Evolutionary conservation across 176 grass and related monocot species (phyloP), one percentile per base, ranked within the genome.

Genomic region (Coix lacrymajobi): DNA sequence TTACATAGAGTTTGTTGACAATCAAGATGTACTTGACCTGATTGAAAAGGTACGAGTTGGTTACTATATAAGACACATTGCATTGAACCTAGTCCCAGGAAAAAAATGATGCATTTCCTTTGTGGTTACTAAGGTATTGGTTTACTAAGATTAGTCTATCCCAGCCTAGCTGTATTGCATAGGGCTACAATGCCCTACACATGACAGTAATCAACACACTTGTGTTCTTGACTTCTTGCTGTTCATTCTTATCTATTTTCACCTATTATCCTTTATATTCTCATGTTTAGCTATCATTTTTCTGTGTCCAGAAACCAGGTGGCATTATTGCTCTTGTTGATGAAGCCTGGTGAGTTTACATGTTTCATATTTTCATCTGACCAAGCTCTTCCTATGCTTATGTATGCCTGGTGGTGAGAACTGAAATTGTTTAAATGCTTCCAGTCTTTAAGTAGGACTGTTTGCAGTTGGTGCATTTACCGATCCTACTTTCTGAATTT

Each of bases 1-100:
- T 73, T 97, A 97, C 85, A 97, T 97, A 77, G 94, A 97, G 73
- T 97, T 97, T 90, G 92, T 91, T 84, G 94, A 97, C 80, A 97
- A 97, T 80, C 94, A 97, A 90, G 94, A 97, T 85, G 92, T 94
- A 48, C 87, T 97, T 82, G 94, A 97, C 85, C 82, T 97, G 76
- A 97, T 97, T 87, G 92, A 97, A 79, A 97, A 90, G 92, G 94
- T 94, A 92, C 44, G 78, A 33, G 20, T 43, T 67, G 17, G 48
- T 85, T 37, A 46, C 29, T 58, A 31, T 39, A 58, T 68, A 40
- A 24, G 20, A 56, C 0, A 1, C 52, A 56, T 56, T 56, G 52
- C 52, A 56, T 56, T 56, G 52, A 56, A 56, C 52, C 52, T 52
- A 1, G 19, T 0, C 49, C 22, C 16, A 52, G 49, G 49, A 52